Evolutionary conservation across 192 early-diverging fungal species (phyloP).

Genomic region (Coemansia aciculifera): DNA sequence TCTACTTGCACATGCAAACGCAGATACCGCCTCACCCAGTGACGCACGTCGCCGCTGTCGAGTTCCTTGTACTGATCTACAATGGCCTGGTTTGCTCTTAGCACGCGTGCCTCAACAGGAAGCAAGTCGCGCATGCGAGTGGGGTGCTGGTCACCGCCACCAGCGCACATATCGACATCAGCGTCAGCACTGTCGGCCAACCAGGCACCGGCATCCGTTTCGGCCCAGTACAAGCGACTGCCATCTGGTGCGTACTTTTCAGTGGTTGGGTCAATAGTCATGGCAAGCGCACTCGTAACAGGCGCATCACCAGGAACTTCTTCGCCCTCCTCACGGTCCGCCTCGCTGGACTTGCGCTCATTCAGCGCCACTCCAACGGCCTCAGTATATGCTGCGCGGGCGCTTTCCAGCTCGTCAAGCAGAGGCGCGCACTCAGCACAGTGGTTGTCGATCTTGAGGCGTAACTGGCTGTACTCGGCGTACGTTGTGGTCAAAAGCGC

Average conservation of each 20-base stretch:
- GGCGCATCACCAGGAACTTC: constrained; percentile 26
- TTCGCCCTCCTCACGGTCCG: constrained; percentile 50
- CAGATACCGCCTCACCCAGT: constrained; percentile 35
- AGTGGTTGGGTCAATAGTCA: constrained; percentile 14
- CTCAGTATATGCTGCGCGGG: constrained; percentile 7
- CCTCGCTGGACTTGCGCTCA: constrained; percentile 7
- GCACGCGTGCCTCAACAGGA: constrained; percentile 34
- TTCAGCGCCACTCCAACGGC: constrained; percentile 1
- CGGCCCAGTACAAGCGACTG: constrained; percentile 33
- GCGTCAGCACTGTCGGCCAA: constrained; percentile 41
- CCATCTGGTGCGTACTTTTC: constrained; percentile 33
- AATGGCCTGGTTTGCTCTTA: constrained; percentile 25
- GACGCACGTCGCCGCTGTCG: constrained; percentile 25
- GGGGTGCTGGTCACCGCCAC: constrained; percentile 15
- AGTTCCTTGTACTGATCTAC: constrained; percentile 28
- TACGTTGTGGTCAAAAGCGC: constrained; percentile 16
- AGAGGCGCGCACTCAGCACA: constrained; percentile 25
- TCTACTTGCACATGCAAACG: constrained; percentile 25
- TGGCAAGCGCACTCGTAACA: constrained; percentile 9
- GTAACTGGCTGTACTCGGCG: constrained; percentile 45
- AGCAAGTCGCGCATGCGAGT: constrained; percentile 35
- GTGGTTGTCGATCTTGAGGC: constrained; percentile 31
- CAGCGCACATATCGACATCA: constrained; percentile 7
- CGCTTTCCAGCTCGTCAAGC: constrained; percentile 22
- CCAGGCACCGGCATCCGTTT: constrained; percentile 21